Base-by-base conservation (phyloP, 495 filamentous ascomycete genomes). In the Ramalina peruviana region DNA sequence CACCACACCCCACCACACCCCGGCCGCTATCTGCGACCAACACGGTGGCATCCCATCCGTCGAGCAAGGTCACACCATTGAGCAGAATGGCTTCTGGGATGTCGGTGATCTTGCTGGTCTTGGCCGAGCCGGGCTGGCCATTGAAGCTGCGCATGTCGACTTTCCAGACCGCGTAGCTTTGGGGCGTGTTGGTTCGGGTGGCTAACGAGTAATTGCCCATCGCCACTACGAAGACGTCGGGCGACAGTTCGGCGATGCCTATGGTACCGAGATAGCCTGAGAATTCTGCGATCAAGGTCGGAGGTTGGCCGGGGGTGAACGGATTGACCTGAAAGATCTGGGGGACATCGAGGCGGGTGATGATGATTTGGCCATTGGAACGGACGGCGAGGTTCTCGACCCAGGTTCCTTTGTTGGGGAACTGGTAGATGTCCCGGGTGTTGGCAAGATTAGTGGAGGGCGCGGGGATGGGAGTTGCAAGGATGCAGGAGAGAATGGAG, bases 311-410 rank as follows among this genome's bases (percentile, higher is more conserved):
- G n/a, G 61, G 59, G 23, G 45, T 59, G 13, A 58, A 55, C 0
- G 68, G 61, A 50, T 72, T 55, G 47, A 73, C 52, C 10, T 54
- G 51, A 66, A 65, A 73, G 16, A 75, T 57, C 44, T 67, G 60
- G 0, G 68, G 63, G 5, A 55, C 57, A 36, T 63, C 64, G 33
- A 68, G 54, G 15, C 60, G 56, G 1, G 68, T 67, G 21, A 66
- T 45, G 10, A 73, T 61, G 3, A 73, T 45, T 40, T 58, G 52
- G 16, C 63, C 64, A 37, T 65, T 59, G 7, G 58, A 48, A 15
- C 66, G 61, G 0, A 65, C 46, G 17, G 57, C 67, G 13, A 72
- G 30, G 45, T 69, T 71, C 47, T 65, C 60, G n/a, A 71, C 46
- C 65, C 67, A 70, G 3, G 67, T 65, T 36, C 65, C 63, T 43